Evolutionary conservation across 768 basidiomycete genomes (phyloP).

Genomic region (Phylloporus arenicola): DNA sequence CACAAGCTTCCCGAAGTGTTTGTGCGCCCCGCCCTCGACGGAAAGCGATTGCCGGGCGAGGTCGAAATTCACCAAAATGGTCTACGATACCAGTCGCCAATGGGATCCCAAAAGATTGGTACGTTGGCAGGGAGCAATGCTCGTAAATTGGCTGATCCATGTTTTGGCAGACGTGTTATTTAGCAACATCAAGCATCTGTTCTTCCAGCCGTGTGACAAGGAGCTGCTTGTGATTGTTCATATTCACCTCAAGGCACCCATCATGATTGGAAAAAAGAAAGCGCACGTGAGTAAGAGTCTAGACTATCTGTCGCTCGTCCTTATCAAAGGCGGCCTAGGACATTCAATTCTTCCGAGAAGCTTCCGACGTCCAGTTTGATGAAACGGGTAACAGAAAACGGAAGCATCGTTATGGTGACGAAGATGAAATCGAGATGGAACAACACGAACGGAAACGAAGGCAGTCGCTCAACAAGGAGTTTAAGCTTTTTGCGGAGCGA

Average conservation of each 20-base stretch:
- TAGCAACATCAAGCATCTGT: constrained; percentile 95
- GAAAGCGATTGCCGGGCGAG: constrained; percentile 93
- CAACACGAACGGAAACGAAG: constrained; percentile 92
- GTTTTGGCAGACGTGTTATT: constrained; percentile 74
- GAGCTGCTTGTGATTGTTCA: constrained; percentile 94
- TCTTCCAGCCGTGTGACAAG: constrained; percentile 98
- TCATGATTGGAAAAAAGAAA: constrained; percentile 99
- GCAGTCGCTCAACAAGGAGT: constrained; percentile 87
- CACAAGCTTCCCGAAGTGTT: constrained; percentile 87
- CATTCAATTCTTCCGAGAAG: constrained; percentile 97
- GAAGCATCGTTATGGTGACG: constrained; percentile 94
- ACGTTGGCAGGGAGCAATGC: constrained; percentile 22
- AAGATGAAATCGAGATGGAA: constrained; percentile 98
- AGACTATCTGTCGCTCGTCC: background rate
- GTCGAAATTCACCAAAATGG: constrained; percentile 98
- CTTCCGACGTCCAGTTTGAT: constrained; percentile 95
- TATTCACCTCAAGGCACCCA: constrained; percentile 87
- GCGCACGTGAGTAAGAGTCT: constrained; percentile 59
- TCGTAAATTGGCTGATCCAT: constrained; percentile 1
- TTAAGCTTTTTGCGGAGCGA: constrained; percentile 89
- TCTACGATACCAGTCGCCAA: constrained; percentile 82
- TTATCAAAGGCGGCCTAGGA: constrained; percentile 48
- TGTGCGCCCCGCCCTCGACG: constrained; percentile 89
- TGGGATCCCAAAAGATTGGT: constrained; percentile 90
- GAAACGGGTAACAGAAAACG: constrained; percentile 99